Evolutionary conservation across 495 filamentous ascomycete genomes (phyloP), one percentile per base, ranked within the genome.

Genomic region (Aspergillus hancockii): DNA sequence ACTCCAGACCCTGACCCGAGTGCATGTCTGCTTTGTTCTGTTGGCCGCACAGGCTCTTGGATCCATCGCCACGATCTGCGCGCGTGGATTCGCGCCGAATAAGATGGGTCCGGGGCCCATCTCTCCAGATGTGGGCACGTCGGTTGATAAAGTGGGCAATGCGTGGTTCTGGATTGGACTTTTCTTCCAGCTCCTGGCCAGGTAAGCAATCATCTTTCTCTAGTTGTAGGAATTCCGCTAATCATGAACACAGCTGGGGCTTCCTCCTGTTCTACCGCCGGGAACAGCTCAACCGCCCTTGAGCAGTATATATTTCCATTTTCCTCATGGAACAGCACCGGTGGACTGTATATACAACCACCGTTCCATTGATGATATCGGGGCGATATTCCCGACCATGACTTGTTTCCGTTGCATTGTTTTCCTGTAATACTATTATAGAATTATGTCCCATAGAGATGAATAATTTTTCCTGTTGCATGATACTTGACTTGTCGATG

Each of bases 141-240:
- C 74, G 5, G 59, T 65, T 4, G 59, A 74, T 16, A 81, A 84
- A 3, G 56, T 89, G 23, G 77, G 70, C 1, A 82, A 83, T 56
- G 75, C 81, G 21, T 84, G 78, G 73, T 91, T 91, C 65, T 92
- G 88, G 87, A 72, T 89, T 60, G 83, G 79, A 25, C 61, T 90
- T 6, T 47, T 81, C 3, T 76, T 82, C 54, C 89, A 92, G 68
- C 61, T 87, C 50, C 67, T 81, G 19, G 83, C 90, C 54, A 88
- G 85, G 77, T 79, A 63, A 67, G 74, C 25, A 66, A n/a, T 1
- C 23, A 3, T 47, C 8, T 14, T 19, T 49, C n/a, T n/a, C 38
- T n/a, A 1, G 38, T 41, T 18, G 3, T 41, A 14, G 5, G 9
- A n/a, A 41, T n/a, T 41, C 7, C 16, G n/a, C 38, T 41, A 41